A percentile compares a stretch with the other conserved stretches of the same genome.
These are phyloP conservation scores for Linderniella brevidens DNA, from an alignment of 257 asterid genomes.

Conservation along the genomic window DNA sequence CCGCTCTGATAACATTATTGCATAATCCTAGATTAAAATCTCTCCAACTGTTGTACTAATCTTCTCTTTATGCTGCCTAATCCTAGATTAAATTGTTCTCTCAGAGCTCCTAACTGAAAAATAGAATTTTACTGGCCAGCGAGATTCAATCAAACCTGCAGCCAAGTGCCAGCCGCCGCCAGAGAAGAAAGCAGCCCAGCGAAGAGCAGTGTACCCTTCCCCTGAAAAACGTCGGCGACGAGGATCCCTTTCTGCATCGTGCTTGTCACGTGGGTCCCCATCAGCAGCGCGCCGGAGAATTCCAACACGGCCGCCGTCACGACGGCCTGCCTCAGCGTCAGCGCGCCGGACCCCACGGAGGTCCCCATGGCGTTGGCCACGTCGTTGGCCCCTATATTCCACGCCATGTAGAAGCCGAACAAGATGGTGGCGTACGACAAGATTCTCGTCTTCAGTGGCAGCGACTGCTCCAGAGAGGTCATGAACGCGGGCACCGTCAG, in stretches of 20 bases:
- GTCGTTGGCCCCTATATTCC: slow-evolving; percentile 96
- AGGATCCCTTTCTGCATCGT: slow-evolving; percentile 98
- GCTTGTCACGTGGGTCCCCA: slow-evolving; percentile 92
- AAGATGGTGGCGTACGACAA: slow-evolving; percentile 57
- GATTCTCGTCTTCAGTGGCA: slow-evolving; percentile 31
- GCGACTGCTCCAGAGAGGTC: slow-evolving; percentile 46
- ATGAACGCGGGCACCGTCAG: slow-evolving; percentile 54
- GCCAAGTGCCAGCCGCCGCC: slow-evolving; percentile 99
- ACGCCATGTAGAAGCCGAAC: slow-evolving; percentile 93
- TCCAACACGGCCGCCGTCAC: slow-evolving; percentile 70
- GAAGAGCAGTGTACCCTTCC: slow-evolving; percentile 73
- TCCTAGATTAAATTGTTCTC: too few species aligned
- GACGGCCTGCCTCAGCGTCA: slow-evolving; percentile 74
- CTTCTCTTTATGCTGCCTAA: too few species aligned
- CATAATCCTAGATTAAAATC: too few species aligned
- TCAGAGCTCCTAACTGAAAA: too few species aligned
- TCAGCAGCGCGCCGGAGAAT: slow-evolving; percentile 74
- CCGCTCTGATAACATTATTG: too few species aligned
- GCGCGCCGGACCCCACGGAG: slow-evolving; percentile 91
- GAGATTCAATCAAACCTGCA: slow-evolving; percentile 58
- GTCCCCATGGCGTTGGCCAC: slow-evolving; percentile 99
- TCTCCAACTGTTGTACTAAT: too few species aligned
- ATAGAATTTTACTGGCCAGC: too few species aligned
- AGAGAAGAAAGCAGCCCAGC: slow-evolving; percentile 76
- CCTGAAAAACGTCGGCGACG: slow-evolving; percentile 66